Conservation (phyloP, 768 basidiomycete genomes). For the Tricholoma saponaceum region DNA sequence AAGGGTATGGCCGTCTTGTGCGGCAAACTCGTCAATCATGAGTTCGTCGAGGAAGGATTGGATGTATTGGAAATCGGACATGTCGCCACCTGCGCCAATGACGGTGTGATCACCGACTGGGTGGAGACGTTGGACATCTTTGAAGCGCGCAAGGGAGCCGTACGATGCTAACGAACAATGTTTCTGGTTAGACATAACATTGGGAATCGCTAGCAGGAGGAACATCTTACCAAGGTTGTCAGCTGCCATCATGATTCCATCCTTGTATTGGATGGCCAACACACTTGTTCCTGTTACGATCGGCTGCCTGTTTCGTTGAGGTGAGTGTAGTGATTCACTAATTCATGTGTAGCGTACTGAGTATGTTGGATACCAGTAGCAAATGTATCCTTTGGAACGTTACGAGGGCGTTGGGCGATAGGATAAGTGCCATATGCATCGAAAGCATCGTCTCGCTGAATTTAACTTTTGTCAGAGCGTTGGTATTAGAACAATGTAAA, state of each 20-base stretch:
- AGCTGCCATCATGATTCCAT: constrained; percentile 97
- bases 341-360: constrained; percentile 45
- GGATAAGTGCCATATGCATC: constrained; percentile 81
- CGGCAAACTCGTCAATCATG: constrained; percentile 72
- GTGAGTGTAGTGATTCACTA: background rate
- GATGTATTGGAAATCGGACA: constrained; percentile 96
- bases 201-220: background rate
- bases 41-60: constrained; percentile 77
- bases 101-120: constrained; percentile 80
- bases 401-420: constrained; percentile 54
- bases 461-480: background rate
- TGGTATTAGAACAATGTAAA: background rate
- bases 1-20: constrained; percentile 79
- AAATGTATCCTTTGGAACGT: constrained; percentile 51
- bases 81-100: constrained; percentile 92
- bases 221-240: constrained; percentile 82
- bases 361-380: constrained; percentile 72
- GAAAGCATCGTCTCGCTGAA: constrained; percentile 66
- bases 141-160: constrained; percentile 95
- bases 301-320: constrained; percentile 62
- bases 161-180: constrained; percentile 67
- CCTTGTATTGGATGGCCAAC: constrained; percentile 90
- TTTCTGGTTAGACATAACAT: background rate
- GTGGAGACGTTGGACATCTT: constrained; percentile 87
- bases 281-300: constrained; percentile 98